Evolutionary conservation across 768 basidiomycete species (phyloP).

Genomic region (Russula brevipes): DNA sequence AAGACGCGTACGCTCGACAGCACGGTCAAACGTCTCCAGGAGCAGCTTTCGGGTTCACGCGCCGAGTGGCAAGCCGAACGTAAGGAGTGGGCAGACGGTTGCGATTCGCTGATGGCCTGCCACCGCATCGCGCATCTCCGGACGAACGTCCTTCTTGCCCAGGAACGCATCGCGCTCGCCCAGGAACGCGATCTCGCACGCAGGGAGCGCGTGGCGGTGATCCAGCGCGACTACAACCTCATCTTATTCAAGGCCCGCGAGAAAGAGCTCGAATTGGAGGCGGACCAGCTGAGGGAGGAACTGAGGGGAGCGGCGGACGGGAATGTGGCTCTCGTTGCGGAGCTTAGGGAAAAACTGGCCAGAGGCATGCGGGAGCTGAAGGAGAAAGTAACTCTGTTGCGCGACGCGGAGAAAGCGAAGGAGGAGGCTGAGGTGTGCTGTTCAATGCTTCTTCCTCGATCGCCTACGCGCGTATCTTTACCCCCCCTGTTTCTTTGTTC

Average conservation of each 20-base stretch:
- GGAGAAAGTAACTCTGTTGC: constrained; percentile 36
- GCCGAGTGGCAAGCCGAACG: constrained; percentile 50
- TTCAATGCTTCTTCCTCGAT: constrained; percentile 19
- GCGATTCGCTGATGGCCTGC: constrained; percentile 55
- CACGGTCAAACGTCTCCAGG: constrained; percentile 48
- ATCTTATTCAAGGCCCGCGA: constrained; percentile 64
- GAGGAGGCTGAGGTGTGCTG: constrained; percentile 31
- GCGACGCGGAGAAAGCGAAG: constrained; percentile 29
- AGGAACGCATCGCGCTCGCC: constrained; percentile 46
- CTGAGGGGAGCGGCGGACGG: constrained; percentile 29
- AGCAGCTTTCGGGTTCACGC: constrained; percentile 41
- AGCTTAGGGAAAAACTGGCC: constrained; percentile 46
- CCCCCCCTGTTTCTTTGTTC: neutral
- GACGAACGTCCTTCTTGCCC: constrained; percentile 49
- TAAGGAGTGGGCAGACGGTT: constrained; percentile 55
- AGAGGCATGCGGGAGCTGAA: constrained; percentile 37
- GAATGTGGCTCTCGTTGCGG: constrained; percentile 32
- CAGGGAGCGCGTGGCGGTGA: constrained; percentile 50
- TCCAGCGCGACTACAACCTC: constrained; percentile 63
- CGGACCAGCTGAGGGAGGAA: constrained; percentile 50
- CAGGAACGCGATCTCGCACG: constrained; percentile 51
- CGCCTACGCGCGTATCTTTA: neutral
- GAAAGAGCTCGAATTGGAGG: constrained; percentile 49
- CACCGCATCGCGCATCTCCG: constrained; percentile 63
- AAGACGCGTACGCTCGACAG: constrained; percentile 61